These are phyloP conservation scores for Aspergillus japonicus DNA, from an alignment of 2,329 filamentous ascomycete species.

Conservation along the genomic window DNA sequence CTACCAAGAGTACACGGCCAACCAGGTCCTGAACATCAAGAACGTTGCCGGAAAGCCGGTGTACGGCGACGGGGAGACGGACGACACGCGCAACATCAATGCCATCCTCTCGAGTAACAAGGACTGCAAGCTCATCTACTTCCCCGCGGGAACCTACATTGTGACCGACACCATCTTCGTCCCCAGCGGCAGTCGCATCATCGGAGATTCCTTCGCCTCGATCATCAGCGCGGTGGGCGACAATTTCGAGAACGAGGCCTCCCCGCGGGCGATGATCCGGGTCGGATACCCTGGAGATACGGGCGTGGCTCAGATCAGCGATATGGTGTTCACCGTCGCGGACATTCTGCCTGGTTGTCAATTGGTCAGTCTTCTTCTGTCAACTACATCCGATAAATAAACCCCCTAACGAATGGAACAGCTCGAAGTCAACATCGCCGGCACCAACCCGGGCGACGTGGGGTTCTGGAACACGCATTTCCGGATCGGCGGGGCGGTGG, in stretches of 20 bases:
- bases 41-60: constrained; percentile 41
- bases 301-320: constrained; percentile 52
- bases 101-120: constrained; percentile 30
- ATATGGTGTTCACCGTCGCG: constrained; percentile 50
- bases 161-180: constrained; percentile 49
- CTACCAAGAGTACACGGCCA: constrained; percentile 43
- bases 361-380: not conserved
- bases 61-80: constrained; percentile 44
- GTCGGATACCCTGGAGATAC: constrained; percentile 54
- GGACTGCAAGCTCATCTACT: constrained; percentile 32
- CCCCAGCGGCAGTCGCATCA: constrained; percentile 50
- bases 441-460: constrained; percentile 46
- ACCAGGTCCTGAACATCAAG: constrained; percentile 50
- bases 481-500: constrained; percentile 49
- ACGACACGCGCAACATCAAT: constrained; percentile 42
- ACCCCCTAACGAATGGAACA: not conserved
- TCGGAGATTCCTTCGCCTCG: constrained; percentile 55
- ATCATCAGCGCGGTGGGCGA: constrained; percentile 50
- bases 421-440: constrained; percentile 2
- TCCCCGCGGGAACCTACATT: constrained; percentile 39
- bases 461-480: constrained; percentile 52
- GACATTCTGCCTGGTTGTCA: constrained; percentile 33
- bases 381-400: no score
- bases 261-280: constrained; percentile 51
- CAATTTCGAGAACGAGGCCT: constrained; percentile 45